These are phyloP conservation scores for Sophora flavescens DNA, from an alignment of 306 rosid species.

Conservation along the genomic window DNA sequence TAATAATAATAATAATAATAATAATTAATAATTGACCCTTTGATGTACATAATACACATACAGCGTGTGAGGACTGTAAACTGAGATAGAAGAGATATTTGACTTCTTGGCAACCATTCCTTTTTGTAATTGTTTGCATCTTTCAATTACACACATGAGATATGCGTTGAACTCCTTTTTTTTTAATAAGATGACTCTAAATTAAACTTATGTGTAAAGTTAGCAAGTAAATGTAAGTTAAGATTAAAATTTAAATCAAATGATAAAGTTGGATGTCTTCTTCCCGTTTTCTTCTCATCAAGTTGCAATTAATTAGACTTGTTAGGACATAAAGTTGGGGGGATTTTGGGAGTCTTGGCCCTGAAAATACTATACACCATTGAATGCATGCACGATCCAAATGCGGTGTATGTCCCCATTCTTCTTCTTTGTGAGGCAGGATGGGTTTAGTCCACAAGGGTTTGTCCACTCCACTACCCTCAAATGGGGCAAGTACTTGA, in stretches of 20 bases:
- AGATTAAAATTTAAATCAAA: no score
- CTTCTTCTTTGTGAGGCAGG: not conserved
- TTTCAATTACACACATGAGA: constrained; percentile 9
- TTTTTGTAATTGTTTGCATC: not conserved
- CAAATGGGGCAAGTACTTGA: constrained; percentile 25
- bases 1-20: no score
- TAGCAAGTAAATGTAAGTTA: no score
- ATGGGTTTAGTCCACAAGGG: constrained; percentile 29
- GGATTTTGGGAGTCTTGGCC: not conserved
- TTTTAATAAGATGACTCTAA: no score
- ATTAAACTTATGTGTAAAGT: no score
- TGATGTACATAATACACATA: not conserved
- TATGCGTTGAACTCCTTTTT: not conserved
- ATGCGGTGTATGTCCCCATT: constrained; percentile 34
- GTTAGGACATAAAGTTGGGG: not conserved
- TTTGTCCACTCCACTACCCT: constrained; percentile 39
- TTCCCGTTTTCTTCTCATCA: not conserved
- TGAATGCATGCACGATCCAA: constrained; percentile 36
- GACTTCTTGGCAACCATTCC: constrained; percentile 44
- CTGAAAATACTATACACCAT: not conserved
- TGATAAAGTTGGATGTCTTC: no score
- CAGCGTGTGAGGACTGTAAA: constrained; percentile 9
- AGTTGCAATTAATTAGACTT: constrained; percentile 35
- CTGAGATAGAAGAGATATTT: not conserved
- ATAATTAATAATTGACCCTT: not conserved